Base-by-base conservation (phyloP, 495 filamentous ascomycete genomes). In the Sporormia fimetaria region DNA sequence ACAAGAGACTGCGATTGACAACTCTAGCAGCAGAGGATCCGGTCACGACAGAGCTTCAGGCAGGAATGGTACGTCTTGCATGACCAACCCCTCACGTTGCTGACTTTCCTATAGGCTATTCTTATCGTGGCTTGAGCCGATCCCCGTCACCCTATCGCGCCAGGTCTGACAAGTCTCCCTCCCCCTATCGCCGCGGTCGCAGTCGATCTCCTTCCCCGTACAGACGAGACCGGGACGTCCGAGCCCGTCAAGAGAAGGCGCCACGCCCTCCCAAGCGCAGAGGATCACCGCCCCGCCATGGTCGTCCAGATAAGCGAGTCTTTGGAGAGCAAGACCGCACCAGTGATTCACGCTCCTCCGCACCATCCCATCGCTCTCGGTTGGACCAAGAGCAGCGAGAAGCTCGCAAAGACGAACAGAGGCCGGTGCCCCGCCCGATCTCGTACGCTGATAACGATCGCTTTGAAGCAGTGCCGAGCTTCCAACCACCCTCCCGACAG, bases 321-420 rank as follows among this genome's bases (percentile, higher is more conserved):
- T n/a, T 42, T 17, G 15, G 21, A 10, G 50, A 61, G 27, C 29
- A 31, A 15, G 21, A 61, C 60, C 62, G 73, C 21, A 58, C 58
- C 50, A 62, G 66, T 51, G 63, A 59, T 43, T 67, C 59, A 42
- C 52, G 58, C 41, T 63, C 66, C 1, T 79, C 83, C 54, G 69
- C 77, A 47, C 81, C 87, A 49, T 63, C 77, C 57, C 79, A 86
- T 57, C 74, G 73, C 9, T 71, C 70, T 22, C 60, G 67, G 21
- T 23, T 10, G 10, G 8, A 8, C 12, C 32, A 7, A 17, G 22
- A 15, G 6, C n/a, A 26, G 16, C 17, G 23, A 42, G 26, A 21
- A 16, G 23, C 11, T 31, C 49, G 40, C 40, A 54, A 57, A 35
- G 27, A 51, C 33, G 50, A 57, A 33, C 44, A 52, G 36, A 15